Evolutionary conservation across 2,329 filamentous ascomycete species (phyloP), one percentile per base, ranked within the genome.

Genomic region (Pseudogymnoascus sp.): DNA sequence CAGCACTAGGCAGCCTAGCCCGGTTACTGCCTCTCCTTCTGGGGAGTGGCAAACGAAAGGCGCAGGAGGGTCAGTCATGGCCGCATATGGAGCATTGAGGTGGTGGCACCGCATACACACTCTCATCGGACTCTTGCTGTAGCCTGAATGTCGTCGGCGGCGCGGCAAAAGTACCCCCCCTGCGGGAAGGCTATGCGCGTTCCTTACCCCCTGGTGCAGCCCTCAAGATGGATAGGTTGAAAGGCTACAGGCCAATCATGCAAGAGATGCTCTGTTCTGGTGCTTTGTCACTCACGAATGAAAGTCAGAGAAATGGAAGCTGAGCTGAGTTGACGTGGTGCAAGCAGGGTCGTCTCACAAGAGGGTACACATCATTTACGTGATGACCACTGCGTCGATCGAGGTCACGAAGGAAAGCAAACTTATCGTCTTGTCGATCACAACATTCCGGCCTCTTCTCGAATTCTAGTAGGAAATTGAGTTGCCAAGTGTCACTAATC

Each of bases 91-190:
- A 55, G 49, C 5, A 55, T 35, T 35, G 29, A 55, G 29, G 16
- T 55, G 49, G 49, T 55, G 29, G 49, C 16, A 55, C 49, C 29
- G 14, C 49, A 55, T 55, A 21, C 49, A 35, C n/a, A 35, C n/a
- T 55, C 49, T 33, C 49, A 55, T 55, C n/a, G 29, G 31, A 55
- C 8, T 7, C 49, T 55, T 26, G 29, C 49, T 55, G 49, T 3
- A 55, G 49, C 49, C 49, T 55, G 49, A 35, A 55, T 55, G 49
- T 55, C 49, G 49, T 33, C 49, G 49, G 49, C 49, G 49, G 49
- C 49, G 49, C 49, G 49, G 49, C 49, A 55, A 55, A 55, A 33
- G 49, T 55, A 55, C 49, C 16, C 29, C 49, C 29, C 49, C 49
- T 55, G 49, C 26, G n/a, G 49, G 49, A 35, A 55, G 49, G 49